Conservation (phyloP, 768 basidiomycete species). For the Hericium erinaceus region DNA sequence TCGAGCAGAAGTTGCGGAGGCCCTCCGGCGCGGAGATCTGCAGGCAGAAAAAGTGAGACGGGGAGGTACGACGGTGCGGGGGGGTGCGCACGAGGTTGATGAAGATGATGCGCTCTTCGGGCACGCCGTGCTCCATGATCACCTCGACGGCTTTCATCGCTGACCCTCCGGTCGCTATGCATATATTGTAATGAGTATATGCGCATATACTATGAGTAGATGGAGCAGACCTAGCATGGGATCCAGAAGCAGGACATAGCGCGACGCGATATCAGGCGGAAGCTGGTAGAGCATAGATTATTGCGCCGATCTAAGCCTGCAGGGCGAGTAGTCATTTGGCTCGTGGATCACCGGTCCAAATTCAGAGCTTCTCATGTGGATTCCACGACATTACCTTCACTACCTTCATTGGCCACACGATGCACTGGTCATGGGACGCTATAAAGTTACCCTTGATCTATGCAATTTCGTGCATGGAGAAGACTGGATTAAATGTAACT, state of each 20-base stretch:
- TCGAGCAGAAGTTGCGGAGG: conserved; percentile 66
- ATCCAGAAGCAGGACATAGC: conserved; percentile 91
- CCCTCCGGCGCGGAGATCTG: conserved; percentile 90
- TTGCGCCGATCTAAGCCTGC: too few relatives aligned
- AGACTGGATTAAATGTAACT: too few relatives aligned
- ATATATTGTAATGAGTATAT: conserved; percentile 13
- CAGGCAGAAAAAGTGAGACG: neutral
- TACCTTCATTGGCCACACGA: too few relatives aligned
- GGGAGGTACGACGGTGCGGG: too few relatives aligned
- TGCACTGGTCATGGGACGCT: too few relatives aligned
- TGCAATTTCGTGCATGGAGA: too few relatives aligned
- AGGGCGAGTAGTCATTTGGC: too few relatives aligned
- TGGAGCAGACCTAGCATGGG: conserved; percentile 82
- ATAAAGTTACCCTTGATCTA: too few relatives aligned
- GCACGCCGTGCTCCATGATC: conserved; percentile 82
- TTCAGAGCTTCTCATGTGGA: too few relatives aligned
- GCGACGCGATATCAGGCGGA: conserved; percentile 82
- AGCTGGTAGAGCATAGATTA: conserved; percentile 39
- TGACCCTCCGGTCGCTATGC: conserved; percentile 85
- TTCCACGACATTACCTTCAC: too few relatives aligned
- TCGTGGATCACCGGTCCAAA: too few relatives aligned
- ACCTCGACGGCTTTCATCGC: conserved; percentile 98
- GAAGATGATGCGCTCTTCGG: conserved; percentile 92
- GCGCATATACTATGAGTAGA: neutral
- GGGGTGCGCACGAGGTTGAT: conserved; percentile 65